These are phyloP conservation scores for Tylopilus cervinicoccineus DNA, from an alignment of 768 basidiomycete genomes.

Conservation along the genomic window DNA sequence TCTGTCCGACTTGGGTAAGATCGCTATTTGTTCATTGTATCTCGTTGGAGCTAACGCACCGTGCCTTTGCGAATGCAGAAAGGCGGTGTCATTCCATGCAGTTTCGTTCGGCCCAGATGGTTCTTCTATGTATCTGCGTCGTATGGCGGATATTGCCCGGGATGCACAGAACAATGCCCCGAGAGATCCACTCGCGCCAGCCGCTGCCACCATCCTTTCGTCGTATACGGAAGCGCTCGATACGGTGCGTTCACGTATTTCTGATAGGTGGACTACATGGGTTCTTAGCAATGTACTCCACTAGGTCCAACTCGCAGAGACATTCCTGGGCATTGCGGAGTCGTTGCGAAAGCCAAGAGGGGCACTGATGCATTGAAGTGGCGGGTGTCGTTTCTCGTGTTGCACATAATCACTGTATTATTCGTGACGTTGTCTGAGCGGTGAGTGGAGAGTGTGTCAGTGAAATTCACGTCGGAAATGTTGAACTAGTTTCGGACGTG, in stretches of 20 bases:
- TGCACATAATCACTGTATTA: no score
- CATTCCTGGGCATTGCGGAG: slow-evolving; percentile 56
- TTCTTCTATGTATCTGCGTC: slow-evolving; percentile 29
- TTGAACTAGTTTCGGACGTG: no score
- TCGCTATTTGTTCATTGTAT: rapidly evolving
- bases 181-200: slow-evolving; percentile 35
- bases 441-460: no score
- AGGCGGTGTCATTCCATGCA: slow-evolving; percentile 53
- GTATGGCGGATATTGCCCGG: slow-evolving; percentile 51
- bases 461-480: no score
- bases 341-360: slow-evolving; percentile 55
- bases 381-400: no score
- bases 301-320: slow-evolving; percentile 51
- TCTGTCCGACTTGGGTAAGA: slow-evolving; percentile 44
- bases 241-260: slow-evolving; percentile 33
- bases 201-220: slow-evolving; percentile 34
- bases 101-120: slow-evolving; percentile 47
- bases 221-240: slow-evolving; percentile 49
- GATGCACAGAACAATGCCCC: slow-evolving; percentile 45
- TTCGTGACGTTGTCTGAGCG: no score
- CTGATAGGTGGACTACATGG: neutral
- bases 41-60: neutral
- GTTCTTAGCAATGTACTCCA: no score
- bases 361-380: slow-evolving; percentile 35
- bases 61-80: slow-evolving; percentile 29